Evolutionary conservation across 1,284 basidiomycete species (phyloP).

Genomic region (Phellinidium pouzarii): DNA sequence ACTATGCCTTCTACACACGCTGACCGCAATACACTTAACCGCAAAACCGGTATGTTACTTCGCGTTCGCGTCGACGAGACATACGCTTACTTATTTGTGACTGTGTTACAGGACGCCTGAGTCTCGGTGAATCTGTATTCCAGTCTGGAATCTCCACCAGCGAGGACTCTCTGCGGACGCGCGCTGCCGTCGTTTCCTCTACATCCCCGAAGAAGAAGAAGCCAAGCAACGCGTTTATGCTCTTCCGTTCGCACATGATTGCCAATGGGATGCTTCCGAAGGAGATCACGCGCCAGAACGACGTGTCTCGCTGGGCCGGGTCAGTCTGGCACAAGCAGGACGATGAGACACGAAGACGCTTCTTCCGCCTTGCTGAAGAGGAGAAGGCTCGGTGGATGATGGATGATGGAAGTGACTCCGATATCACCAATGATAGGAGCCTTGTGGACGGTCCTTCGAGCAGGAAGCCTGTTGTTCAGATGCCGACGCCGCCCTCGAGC

Average conservation of each 20-base stretch:
- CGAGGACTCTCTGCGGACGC: not conserved
- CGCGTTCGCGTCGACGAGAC: not conserved
- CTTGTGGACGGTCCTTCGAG: not conserved
- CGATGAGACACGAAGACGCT: not conserved
- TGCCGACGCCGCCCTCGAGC: conserved; percentile 1
- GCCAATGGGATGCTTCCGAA: not conserved
- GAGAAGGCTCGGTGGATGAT: not conserved
- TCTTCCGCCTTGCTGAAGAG: conserved; percentile 5
- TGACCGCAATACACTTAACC: not conserved
- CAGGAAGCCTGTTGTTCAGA: not conserved
- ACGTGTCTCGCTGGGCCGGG: conserved; percentile 11
- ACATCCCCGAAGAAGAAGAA: conserved; percentile 6
- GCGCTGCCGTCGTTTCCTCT: too few relatives aligned
- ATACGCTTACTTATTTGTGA: not conserved
- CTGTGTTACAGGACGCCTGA: too few relatives aligned
- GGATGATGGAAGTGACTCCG: not conserved
- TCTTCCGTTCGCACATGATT: conserved; percentile 7
- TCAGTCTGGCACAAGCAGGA: conserved; percentile 4
- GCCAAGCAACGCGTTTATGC: conserved; percentile 8
- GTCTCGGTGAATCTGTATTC: too few relatives aligned
- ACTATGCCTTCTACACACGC: conserved; percentile 11
- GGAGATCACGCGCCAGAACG: conserved; percentile 6
- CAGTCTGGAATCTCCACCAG: too few relatives aligned
- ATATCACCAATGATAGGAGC: not conserved
- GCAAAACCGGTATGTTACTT: not conserved